A percentile compares a stretch with the other conserved stretches of the same genome.
Evolutionary conservation across 495 filamentous ascomycete species (phyloP).

Genomic region (Bathelium albidoporum): DNA sequence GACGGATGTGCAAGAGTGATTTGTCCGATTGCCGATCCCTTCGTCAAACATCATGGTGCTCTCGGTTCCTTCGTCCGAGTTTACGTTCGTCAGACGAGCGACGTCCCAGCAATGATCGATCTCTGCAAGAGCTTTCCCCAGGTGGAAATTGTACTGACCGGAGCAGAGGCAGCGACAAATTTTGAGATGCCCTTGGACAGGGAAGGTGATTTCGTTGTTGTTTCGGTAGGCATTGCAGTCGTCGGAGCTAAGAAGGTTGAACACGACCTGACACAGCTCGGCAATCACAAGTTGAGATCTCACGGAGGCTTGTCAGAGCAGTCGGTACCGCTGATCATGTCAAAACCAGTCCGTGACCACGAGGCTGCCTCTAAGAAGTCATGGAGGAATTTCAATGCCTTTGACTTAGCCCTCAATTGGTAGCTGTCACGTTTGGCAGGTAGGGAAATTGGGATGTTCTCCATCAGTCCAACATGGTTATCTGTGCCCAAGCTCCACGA

Average conservation of each 20-base stretch:
- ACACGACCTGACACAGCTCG: conserved; percentile 27
- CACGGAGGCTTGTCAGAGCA: conserved; percentile 32
- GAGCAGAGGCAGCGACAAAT: conserved; percentile 23
- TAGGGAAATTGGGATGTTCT: no score
- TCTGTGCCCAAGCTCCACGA: no score
- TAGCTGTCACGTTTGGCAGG: no score
- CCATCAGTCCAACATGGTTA: no score
- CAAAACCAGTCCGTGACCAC: conserved; percentile 12
- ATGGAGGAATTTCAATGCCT: conserved; percentile 31
- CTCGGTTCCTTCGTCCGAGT: conserved; percentile 33
- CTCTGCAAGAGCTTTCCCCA: conserved; percentile 16
- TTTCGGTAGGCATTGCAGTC: conserved; percentile 25
- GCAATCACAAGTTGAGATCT: conserved; percentile 27
- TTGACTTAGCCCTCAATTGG: conserved; percentile 30
- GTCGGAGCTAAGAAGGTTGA: conserved; percentile 25
- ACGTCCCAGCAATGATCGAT: conserved; percentile 15
- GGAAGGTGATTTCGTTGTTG: conserved; percentile 31
- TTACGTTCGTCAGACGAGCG: conserved; percentile 17
- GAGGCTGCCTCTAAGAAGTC: conserved; percentile 1
- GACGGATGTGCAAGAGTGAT: conserved; percentile 26
- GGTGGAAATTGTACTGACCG: conserved; percentile 25
- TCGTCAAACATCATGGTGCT: conserved; percentile 31
- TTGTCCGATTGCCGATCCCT: conserved; percentile 34
- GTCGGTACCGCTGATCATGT: conserved; percentile 26
- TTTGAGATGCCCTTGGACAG: conserved; percentile 31